Evolutionary conservation across 495 filamentous ascomycete genomes (phyloP).

Genomic region (Penicillium longicatenatum): DNA sequence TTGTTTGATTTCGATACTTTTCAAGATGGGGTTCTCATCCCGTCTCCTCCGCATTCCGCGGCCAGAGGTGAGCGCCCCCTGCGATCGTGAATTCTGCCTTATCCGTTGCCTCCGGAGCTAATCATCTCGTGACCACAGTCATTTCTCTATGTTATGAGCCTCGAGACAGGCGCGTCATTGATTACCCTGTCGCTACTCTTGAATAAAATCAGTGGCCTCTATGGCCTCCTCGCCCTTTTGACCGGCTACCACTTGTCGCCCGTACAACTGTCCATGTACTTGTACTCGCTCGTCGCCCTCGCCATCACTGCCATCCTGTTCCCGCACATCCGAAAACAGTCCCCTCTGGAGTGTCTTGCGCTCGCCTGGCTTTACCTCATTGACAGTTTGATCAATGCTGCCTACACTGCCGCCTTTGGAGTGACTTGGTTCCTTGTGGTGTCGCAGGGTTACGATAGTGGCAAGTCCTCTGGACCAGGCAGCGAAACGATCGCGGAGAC

Average conservation of each 20-base stretch:
- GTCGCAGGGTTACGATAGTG: constrained; percentile 54
- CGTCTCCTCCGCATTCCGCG: constrained; percentile 59
- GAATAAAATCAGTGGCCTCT: constrained; percentile 87
- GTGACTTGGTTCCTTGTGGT: constrained; percentile 80
- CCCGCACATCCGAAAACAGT: constrained; percentile 69
- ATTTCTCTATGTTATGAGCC: constrained; percentile 81
- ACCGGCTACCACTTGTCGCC: constrained; percentile 70
- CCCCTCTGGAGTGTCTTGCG: constrained; percentile 66
- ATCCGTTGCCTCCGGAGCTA: constrained; percentile 18
- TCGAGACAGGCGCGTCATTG: constrained; percentile 81
- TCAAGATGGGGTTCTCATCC: constrained; percentile 49
- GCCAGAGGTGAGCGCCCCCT: constrained; percentile 50
- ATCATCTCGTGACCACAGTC: constrained; percentile 50
- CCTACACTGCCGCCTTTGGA: constrained; percentile 77
- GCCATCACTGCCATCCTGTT: constrained; percentile 60
- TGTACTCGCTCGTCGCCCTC: constrained; percentile 75
- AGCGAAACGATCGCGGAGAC: constrained; percentile 60
- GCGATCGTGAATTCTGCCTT: constrained; percentile 9
- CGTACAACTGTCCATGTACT: constrained; percentile 77
- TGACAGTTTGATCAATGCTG: constrained; percentile 74
- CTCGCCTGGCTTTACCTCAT: constrained; percentile 79
- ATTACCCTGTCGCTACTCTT: constrained; percentile 76
- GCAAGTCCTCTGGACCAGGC: constrained; percentile 41
- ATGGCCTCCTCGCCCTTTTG: constrained; percentile 81
- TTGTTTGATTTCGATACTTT: constrained; percentile 12